These are phyloP conservation scores for Serendipita sp. DNA, from an alignment of 768 basidiomycete species.

Conservation along the genomic window DNA sequence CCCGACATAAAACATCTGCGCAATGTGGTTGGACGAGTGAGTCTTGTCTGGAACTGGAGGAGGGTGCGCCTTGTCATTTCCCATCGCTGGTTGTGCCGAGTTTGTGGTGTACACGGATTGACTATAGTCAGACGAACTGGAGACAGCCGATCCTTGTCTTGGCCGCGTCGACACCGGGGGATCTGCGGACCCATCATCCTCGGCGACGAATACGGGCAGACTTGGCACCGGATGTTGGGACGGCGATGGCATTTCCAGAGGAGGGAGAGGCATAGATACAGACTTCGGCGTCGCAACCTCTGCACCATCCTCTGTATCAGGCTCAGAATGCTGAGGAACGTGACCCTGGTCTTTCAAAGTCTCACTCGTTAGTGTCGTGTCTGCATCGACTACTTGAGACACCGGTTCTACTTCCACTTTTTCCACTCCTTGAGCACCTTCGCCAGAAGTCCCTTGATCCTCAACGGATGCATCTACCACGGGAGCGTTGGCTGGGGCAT, in stretches of 20 bases:
- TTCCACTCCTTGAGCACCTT: no score
- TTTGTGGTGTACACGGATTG: constrained; percentile 1
- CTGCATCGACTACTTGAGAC: neutral
- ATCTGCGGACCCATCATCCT: neutral
- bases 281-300: constrained; percentile 5
- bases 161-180: neutral
- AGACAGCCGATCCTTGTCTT: neutral
- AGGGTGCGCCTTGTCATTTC: neutral
- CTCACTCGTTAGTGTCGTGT: neutral
- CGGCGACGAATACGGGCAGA: neutral
- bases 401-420: no score
- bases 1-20: constrained; percentile 22
- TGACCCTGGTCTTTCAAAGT: neutral
- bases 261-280: neutral
- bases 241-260: neutral
- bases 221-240: neutral
- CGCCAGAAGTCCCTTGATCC: neutral
- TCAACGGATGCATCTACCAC: neutral
- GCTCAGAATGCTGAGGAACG: neutral
- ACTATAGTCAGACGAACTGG: neutral
- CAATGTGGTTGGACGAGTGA: neutral
- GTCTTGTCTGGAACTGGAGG: neutral
- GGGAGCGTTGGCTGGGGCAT: neutral
- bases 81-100: neutral
- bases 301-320: neutral